Evolutionary conservation across 345 rosid species (phyloP).

Genomic region (Eucalyptus pumila): DNA sequence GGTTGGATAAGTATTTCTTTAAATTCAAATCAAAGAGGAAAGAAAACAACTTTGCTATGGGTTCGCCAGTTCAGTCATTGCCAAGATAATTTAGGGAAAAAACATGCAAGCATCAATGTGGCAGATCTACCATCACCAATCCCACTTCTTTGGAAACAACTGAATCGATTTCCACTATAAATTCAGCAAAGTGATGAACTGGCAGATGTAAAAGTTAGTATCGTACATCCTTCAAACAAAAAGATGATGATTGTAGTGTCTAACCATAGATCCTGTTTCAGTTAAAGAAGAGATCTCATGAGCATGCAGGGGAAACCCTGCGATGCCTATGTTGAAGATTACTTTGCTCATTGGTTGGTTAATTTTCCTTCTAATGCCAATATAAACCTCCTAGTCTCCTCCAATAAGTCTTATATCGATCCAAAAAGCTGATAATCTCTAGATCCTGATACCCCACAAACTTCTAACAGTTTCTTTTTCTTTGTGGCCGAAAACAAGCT

Average conservation of each 20-base stretch:
- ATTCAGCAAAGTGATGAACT: neutral
- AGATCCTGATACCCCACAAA: neutral
- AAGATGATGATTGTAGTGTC: neutral
- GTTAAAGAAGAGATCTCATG: neutral
- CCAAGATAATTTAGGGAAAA: neutral
- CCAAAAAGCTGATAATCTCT: neutral
- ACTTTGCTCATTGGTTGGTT: neutral
- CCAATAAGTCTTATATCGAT: neutral
- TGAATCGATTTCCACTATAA: neutral
- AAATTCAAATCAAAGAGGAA: neutral
- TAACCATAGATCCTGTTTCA: neutral
- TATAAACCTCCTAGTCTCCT: neutral
- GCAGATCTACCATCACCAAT: neutral
- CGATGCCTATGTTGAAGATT: neutral
- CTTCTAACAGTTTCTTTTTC: neutral
- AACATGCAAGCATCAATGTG: neutral
- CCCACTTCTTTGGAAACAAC: neutral
- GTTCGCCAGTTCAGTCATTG: neutral
- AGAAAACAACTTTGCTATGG: neutral
- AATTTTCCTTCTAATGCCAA: neutral
- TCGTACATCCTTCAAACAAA: neutral
- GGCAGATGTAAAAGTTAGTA: neutral
- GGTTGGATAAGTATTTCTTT: neutral
- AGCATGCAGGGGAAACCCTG: neutral
- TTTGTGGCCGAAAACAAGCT: neutral